These are phyloP conservation scores for Oropetium thomaeum DNA, from an alignment of 176 grass and related monocot genomes.

Conservation along the genomic window DNA sequence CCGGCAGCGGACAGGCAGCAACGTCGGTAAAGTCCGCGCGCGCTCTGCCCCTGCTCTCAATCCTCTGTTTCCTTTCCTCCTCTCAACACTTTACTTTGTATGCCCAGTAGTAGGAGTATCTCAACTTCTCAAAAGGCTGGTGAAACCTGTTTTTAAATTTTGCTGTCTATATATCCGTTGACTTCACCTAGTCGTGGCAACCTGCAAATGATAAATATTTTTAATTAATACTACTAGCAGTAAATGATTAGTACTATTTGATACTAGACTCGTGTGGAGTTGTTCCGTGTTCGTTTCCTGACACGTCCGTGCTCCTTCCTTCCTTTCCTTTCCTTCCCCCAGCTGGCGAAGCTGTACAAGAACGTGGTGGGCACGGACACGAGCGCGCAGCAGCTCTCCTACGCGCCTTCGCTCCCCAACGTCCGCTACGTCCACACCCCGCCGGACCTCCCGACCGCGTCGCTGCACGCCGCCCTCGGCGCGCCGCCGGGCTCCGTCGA, in stretches of 20 bases:
- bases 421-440: constrained; percentile 59
- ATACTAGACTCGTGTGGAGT: too few species aligned
- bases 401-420: constrained; percentile 52
- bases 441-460: constrained; percentile 14
- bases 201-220: neutral
- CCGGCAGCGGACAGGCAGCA: constrained; percentile 84
- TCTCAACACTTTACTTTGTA: too few species aligned
- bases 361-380: constrained; percentile 79
- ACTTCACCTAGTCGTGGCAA: neutral
- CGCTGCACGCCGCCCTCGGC: constrained; percentile 38
- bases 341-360: constrained; percentile 68
- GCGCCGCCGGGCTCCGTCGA: constrained; percentile 50
- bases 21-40: too few species aligned
- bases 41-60: too few species aligned
- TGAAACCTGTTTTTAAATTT: neutral
- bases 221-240: too few species aligned
- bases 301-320: too few species aligned
- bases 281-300: neutral
- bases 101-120: too few species aligned
- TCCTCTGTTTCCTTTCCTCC: too few species aligned
- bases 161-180: neutral
- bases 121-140: neutral
- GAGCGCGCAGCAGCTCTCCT: constrained; percentile 67
- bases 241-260: too few species aligned
- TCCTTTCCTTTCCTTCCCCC: neutral